Evolutionary conservation across 768 basidiomycete genomes (phyloP), one percentile per base, ranked within the genome.

Genomic region (Krasilnikovozyma curviuscula): DNA sequence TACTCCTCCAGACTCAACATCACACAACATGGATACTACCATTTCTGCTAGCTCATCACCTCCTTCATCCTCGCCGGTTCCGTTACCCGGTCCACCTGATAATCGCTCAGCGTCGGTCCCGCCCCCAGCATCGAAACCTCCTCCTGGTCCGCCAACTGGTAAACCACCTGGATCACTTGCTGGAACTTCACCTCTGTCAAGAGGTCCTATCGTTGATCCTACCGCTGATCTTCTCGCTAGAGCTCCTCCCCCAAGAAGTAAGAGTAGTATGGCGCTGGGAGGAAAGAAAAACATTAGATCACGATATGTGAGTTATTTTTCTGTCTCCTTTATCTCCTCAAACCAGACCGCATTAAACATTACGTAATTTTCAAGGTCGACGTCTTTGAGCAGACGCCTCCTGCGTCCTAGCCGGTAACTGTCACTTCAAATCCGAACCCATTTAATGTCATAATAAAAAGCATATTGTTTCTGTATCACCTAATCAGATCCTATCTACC

Each of bases 241-340:
- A 14, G 27, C 29, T 13, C 40, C 40, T 16, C 32, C 48, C 24
- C 48, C 48, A 1, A 16, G 13, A 10, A 31, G 18, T 24, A 72
- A 70, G 52, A 79, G 77, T 14, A 73, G 72, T 50, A 71, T 73
- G 19, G 71, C 76, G n/a, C n/a, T n/a, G 23, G 63, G 59, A 12
- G 53, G 55, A 33, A 89, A 83, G 66, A 78, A 79, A 52, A 79
- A 77, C 55, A 66, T 82, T 47, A 74, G 84, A 47, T 81, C 70
- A 61, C 76, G 83, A 53, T 93, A 93, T 60, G 85, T 93, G 3
- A 16, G 49, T 50, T 37, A 5, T 7, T 37, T 37, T 12, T 37
- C 35, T 37, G 35, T 5, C 24, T 12, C 12, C 33, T 18, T 18
- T 18, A 34, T 34, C 18, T 34, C 18, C 33, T 12, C 33, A 18